Evolutionary conservation across 2,329 filamentous ascomycete species (phyloP), one percentile per base, ranked within the genome.

Genomic region (Clarireedia hainanense): DNA sequence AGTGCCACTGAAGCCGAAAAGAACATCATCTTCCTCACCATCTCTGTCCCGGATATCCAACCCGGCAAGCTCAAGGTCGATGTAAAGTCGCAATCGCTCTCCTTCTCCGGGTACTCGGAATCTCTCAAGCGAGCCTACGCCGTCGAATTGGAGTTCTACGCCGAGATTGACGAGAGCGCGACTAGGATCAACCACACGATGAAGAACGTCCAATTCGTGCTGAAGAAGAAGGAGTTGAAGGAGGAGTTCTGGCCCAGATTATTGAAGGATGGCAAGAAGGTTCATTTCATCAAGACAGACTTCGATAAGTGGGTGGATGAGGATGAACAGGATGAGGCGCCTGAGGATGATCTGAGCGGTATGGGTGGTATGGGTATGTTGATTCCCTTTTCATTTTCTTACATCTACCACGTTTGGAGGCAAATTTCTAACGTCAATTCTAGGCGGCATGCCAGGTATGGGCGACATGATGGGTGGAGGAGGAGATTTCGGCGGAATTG

Each of bases 201-300:
- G 69, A 90, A 92, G 74, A 91, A 91, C 69, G 79, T 96, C 65
- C 88, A 95, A 78, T 74, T 97, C 67, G 88, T 95, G 72, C 81
- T 99, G 73, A 84, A 89, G 75, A 99, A 99, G 88, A 96, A 96
- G 85, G 91, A 95, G 70, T 80, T 94, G 63, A 89, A 91, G 75
- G 84, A 90, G 69, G 90, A 94, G 75, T 97, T 86, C 83, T 99
- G 94, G 94, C 91, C 91, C 61, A 85, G 94, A 62, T 81, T 99
- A 68, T 80, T 96, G 71, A 96, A 96, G 85, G 89, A 92, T 59
- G 74, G 78, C 64, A 86, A 89, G 80, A 96, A 90, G 79, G 76
- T 89, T 55, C 94, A 97, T 77, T 99, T 91, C 83, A 76, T 99
- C 69, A 96, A 96, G 86, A 97, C 94, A 63, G 88, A 99, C 77